Conservation (phyloP, 2,329 filamentous ascomycete genomes). For the Penicillium sp. region DNA sequence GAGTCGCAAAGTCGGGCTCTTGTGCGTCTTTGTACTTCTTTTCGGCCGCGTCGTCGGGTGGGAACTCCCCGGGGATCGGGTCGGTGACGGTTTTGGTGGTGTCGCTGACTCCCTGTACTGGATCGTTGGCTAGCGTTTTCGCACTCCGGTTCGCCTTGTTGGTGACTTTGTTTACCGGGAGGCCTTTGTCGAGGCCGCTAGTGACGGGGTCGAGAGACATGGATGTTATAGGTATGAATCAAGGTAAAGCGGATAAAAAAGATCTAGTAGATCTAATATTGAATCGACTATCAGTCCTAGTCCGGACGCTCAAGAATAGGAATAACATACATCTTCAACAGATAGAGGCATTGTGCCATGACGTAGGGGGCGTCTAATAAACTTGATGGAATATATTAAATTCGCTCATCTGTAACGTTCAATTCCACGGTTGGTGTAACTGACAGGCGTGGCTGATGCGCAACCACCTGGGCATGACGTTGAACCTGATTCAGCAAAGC, state of each 20-base stretch:
- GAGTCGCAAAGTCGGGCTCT: slow-evolving; percentile 13
- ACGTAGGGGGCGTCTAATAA: slow-evolving; percentile 23
- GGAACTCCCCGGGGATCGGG: slow-evolving; percentile 26
- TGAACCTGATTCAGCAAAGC: background rate
- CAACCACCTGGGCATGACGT: slow-evolving; percentile 1
- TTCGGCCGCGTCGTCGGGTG: slow-evolving; percentile 19
- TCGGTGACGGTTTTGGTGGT: slow-evolving; percentile 20
- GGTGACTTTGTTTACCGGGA: slow-evolving; percentile 18
- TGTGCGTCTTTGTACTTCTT: slow-evolving; percentile 12
- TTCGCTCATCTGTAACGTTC: background rate
- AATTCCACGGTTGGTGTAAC: slow-evolving; percentile 1
- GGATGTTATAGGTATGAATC: background rate
- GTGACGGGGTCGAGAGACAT: slow-evolving; percentile 29
- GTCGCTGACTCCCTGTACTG: slow-evolving; percentile 13
- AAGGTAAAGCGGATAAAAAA: background rate
- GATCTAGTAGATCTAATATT: background rate
- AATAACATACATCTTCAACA: slow-evolving; percentile 6
- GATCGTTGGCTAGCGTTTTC: slow-evolving; percentile 11
- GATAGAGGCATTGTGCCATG: slow-evolving; percentile 9
- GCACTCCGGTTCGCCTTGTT: slow-evolving; percentile 13
- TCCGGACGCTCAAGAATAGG: background rate
- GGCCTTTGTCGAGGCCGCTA: slow-evolving; percentile 17
- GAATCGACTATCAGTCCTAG: background rate
- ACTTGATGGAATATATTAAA: slow-evolving; percentile 22
- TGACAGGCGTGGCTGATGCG: background rate